phyloP scores from a whole-genome alignment of 495 filamentous ascomycete species.

The Tuber melanosporum region DNA sequence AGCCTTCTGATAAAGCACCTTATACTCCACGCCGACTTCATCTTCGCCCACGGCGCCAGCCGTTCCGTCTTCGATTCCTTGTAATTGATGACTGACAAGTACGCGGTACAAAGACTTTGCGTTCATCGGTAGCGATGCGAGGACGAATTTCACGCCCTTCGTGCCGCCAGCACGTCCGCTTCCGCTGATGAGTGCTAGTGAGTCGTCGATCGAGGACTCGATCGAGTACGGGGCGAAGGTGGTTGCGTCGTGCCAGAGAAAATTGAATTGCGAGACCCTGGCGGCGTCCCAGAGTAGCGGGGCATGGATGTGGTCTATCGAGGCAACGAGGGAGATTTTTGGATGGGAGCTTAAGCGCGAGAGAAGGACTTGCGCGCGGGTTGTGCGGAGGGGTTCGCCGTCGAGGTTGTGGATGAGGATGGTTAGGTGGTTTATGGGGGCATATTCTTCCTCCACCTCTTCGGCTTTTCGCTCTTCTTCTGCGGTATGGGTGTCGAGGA shows the following conservation, averaged over 20 bases:
- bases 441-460: slow-evolving; percentile 35
- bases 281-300: slow-evolving; percentile 82
- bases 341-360: slow-evolving; percentile 69
- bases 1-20: slow-evolving; percentile 85
- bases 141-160: slow-evolving; percentile 85
- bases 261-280: slow-evolving; percentile 69
- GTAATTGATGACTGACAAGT: slow-evolving; percentile 75
- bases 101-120: slow-evolving; percentile 78
- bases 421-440: slow-evolving; percentile 47
- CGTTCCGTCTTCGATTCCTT: slow-evolving; percentile 53
- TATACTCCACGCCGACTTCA: slow-evolving; percentile 71
- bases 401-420: slow-evolving; percentile 84
- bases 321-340: slow-evolving; percentile 66
- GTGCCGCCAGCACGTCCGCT: slow-evolving; percentile 80
- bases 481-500: slow-evolving; percentile 50
- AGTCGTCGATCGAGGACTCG: slow-evolving; percentile 75
- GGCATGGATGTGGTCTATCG: slow-evolving; percentile 80
- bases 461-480: slow-evolving; percentile 27
- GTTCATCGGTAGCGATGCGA: slow-evolving; percentile 84
- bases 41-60: slow-evolving; percentile 39
- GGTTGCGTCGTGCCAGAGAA: slow-evolving; percentile 88
- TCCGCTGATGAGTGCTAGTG: slow-evolving; percentile 62
- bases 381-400: slow-evolving; percentile 64
- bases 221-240: slow-evolving; percentile 76
- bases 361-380: slow-evolving; percentile 63